Evolutionary conservation across 2,329 filamentous ascomycete species (phyloP).

Genomic region (Didymella arachidicola): DNA sequence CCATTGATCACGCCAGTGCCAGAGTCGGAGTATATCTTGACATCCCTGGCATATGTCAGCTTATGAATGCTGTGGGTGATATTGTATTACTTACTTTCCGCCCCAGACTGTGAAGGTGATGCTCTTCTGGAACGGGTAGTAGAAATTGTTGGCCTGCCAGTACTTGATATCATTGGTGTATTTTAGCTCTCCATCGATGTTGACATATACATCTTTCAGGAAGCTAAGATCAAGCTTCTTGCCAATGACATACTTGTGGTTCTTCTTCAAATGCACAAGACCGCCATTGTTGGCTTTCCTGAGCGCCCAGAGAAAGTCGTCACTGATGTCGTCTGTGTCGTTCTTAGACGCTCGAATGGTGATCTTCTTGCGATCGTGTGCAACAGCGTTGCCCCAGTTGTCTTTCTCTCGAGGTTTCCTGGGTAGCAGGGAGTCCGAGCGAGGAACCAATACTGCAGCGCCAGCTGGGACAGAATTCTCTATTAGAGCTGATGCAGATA

Average conservation of each 20-base stretch:
- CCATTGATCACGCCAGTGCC: slow-evolving; percentile 61
- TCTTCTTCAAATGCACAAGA: slow-evolving; percentile 62
- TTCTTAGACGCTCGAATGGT: slow-evolving; percentile 62
- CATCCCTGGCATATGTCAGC: slow-evolving; percentile 46
- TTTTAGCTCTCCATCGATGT: slow-evolving; percentile 63
- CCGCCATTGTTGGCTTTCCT: slow-evolving; percentile 67
- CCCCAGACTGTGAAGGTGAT: slow-evolving; percentile 72
- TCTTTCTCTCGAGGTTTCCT: slow-evolving; percentile 31
- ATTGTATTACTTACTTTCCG: slow-evolving; percentile 52
- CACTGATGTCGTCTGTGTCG: slow-evolving; percentile 64
- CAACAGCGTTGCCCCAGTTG: slow-evolving; percentile 42
- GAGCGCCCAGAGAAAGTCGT: slow-evolving; percentile 63
- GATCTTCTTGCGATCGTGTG: slow-evolving; percentile 55
- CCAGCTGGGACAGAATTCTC: slow-evolving; percentile 27
- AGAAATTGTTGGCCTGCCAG: slow-evolving; percentile 61
- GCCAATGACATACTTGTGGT: slow-evolving; percentile 65
- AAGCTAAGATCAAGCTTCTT: slow-evolving; percentile 67
- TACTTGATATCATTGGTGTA: slow-evolving; percentile 59
- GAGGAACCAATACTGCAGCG: slow-evolving; percentile 21
- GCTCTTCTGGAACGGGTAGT: slow-evolving; percentile 61
- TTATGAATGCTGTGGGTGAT: background rate
- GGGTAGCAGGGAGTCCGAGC: slow-evolving; percentile 18
- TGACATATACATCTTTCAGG: slow-evolving; percentile 64
- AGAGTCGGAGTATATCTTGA: slow-evolving; percentile 60
- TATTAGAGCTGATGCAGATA: slow-evolving; percentile 23